These are phyloP conservation scores for Oenanthe javanica DNA, from an alignment of 140 eudicot genomes.

Conservation along the genomic window DNA sequence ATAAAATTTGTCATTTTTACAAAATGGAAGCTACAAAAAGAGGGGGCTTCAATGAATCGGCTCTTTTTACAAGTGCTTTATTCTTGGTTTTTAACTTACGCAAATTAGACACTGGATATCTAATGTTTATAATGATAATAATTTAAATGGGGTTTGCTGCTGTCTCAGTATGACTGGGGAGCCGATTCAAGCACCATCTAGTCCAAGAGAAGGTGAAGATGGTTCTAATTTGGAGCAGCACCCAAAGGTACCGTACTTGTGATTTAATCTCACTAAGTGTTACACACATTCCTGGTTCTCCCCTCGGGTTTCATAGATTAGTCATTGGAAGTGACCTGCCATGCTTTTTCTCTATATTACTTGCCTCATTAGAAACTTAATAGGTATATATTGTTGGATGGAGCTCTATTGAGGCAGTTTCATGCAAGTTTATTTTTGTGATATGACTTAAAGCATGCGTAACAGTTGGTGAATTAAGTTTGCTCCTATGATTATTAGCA, in stretches of 20 bases:
- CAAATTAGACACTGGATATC: neutral
- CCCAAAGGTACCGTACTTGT: conserved; percentile 59
- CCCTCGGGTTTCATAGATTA: neutral
- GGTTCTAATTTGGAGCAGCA: conserved; percentile 52
- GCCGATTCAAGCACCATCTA: conserved; percentile 67
- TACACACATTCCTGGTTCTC: neutral
- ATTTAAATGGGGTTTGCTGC: conserved; percentile 7
- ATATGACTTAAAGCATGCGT: neutral
- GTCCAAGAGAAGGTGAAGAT: conserved; percentile 92
- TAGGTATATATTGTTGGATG: neutral
- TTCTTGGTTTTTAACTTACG: neutral
- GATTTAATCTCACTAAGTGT: neutral
- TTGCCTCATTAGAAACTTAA: neutral
- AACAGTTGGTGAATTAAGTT: neutral
- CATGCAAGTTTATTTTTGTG: neutral
- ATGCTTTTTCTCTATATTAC: neutral
- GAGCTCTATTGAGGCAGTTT: neutral
- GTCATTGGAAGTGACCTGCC: neutral
- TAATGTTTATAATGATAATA: neutral
- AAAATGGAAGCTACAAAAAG: neutral
- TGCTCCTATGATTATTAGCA: neutral
- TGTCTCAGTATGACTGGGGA: conserved; percentile 89
- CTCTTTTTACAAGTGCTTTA: neutral
- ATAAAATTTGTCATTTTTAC: neutral
- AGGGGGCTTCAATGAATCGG: neutral